Conservation (phyloP, 768 basidiomycete species). For the Russula sp. region DNA sequence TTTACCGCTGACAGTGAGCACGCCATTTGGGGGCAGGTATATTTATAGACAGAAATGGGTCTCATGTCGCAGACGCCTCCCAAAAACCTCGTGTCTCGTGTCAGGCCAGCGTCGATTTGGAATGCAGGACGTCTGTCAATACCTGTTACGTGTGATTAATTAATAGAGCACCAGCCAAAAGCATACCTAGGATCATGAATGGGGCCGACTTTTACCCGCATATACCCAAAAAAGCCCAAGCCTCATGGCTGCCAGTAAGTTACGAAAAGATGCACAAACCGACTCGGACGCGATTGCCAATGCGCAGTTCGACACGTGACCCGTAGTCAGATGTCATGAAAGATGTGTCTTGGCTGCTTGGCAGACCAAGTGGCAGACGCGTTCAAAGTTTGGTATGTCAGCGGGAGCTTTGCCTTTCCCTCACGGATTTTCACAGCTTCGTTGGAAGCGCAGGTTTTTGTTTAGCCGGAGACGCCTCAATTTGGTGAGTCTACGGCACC, state of each 20-base stretch:
- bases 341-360: no score
- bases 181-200: not conserved
- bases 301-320: no score
- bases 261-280: not conserved
- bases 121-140: not conserved
- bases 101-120: not conserved
- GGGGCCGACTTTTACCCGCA: not conserved
- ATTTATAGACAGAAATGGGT: not conserved
- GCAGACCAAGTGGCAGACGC: no score
- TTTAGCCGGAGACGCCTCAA: not conserved
- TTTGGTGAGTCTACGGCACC: not conserved
- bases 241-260: slow-evolving; percentile 1
- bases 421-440: not conserved
- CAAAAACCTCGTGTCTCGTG: not conserved
- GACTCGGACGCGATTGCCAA: not conserved
- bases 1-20: no score
- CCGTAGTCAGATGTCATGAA: no score
- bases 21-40: not conserved
- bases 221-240: not conserved
- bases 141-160: slow-evolving; percentile 7
- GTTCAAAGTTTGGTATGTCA: not conserved
- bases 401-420: not conserved
- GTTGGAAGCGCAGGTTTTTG: not conserved
- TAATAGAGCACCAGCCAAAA: not conserved
- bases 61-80: not conserved